phyloP scores from a whole-genome alignment of 108 stramenopile genomes.

The Cyclotella baltica region DNA sequence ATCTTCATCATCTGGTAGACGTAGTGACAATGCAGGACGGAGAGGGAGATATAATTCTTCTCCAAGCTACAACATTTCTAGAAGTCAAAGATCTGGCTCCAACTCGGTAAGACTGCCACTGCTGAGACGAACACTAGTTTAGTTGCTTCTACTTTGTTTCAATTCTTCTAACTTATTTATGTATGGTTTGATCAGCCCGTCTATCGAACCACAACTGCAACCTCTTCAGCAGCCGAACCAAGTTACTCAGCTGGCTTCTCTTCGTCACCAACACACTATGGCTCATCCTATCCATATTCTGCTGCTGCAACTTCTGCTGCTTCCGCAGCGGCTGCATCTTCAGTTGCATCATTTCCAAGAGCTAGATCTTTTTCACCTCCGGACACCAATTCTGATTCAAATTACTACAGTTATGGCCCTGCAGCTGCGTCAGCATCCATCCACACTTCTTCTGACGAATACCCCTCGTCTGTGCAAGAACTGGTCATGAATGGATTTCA shows the following conservation, averaged over 20 bases:
- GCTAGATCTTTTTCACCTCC: conserved; percentile 33
- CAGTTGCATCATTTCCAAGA: conserved; percentile 27
- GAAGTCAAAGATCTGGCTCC: conserved; percentile 33
- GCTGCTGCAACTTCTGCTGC: conserved; percentile 35
- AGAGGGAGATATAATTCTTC: conserved; percentile 43
- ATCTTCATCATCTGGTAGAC: conserved; percentile 36
- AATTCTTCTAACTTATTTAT: too few species aligned
- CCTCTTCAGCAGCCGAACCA: conserved; percentile 10
- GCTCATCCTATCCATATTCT: conserved; percentile 25
- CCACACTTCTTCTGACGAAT: conserved; percentile 61
- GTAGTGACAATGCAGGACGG: not conserved
- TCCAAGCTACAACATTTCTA: conserved; percentile 15
- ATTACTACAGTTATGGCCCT: not conserved
- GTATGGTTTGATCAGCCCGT: too few species aligned
- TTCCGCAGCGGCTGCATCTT: conserved; percentile 34
- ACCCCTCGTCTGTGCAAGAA: conserved; percentile 82
- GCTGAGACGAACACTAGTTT: too few species aligned
- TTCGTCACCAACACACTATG: not conserved
- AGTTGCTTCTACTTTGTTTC: too few species aligned
- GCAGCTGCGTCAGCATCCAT: conserved; percentile 2
- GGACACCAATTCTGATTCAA: not conserved
- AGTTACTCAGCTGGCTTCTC: conserved; percentile 13
- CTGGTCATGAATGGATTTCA: conserved; percentile 89
- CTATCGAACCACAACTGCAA: conserved; percentile 23
- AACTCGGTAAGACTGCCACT: conserved; percentile 54